Evolutionary conservation across 305 asterid genomes (phyloP).

Genomic region (Fraxinus floribunda): DNA sequence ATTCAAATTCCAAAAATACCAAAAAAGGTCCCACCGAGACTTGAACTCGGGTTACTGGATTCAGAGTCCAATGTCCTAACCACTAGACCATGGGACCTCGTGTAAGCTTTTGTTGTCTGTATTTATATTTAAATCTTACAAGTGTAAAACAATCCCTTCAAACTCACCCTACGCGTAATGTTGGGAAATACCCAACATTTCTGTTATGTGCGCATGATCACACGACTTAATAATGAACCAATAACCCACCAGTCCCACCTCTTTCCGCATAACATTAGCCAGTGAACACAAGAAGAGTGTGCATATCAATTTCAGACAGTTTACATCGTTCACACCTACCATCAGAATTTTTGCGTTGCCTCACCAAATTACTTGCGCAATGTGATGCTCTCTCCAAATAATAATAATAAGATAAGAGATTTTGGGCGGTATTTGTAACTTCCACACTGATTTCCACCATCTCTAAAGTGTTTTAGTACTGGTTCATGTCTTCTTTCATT

Average conservation of each 20-base stretch:
- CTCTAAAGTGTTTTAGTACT: not conserved
- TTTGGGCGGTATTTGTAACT: not conserved
- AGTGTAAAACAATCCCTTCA: not conserved
- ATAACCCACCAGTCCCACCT: too few species aligned
- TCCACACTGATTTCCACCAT: not conserved
- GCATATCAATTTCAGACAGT: not conserved
- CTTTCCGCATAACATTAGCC: not conserved
- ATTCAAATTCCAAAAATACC: not conserved
- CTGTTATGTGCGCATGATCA: not conserved
- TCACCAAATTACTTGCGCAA: not conserved
- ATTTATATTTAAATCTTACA: not conserved
- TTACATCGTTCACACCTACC: not conserved
- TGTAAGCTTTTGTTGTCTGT: not conserved
- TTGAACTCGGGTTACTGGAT: slow-evolving; percentile 64
- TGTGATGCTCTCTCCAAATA: not conserved
- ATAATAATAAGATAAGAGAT: not conserved
- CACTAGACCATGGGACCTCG: slow-evolving; percentile 52
- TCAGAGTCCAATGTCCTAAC: slow-evolving; percentile 61
- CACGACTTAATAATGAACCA: not conserved
- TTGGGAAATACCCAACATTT: not conserved
- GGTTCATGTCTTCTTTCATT: not conserved
- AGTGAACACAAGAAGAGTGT: not conserved
- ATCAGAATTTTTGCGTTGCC: not conserved
- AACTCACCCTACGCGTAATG: not conserved
- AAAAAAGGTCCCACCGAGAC: slow-evolving; percentile 41